Conservation (phyloP, 306 rosid species). For the Vigna nakashimae region DNA sequence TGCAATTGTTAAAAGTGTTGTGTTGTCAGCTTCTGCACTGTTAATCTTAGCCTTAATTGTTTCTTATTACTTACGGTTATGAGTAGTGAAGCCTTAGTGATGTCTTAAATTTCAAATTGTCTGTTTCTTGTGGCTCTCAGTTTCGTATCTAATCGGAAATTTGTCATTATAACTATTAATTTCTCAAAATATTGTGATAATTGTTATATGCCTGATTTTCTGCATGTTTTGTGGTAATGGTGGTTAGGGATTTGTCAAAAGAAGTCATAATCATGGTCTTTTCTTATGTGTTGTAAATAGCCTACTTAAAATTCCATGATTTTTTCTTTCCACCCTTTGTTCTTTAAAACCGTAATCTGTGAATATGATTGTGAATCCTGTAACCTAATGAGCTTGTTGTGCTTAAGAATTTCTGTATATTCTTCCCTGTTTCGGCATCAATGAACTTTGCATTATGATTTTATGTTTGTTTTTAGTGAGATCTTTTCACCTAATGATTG, state of each 20-base stretch:
- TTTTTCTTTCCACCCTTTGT: neutral
- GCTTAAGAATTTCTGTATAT: neutral
- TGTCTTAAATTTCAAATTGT: conserved; percentile 25
- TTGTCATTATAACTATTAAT: conserved; percentile 10
- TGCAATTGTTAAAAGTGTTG: conserved; percentile 32
- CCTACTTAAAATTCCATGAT: neutral
- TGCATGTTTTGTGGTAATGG: conserved; percentile 22
- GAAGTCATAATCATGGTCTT: conserved; percentile 16
- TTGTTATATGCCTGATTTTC: conserved; percentile 31
- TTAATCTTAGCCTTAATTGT: conserved; percentile 18
- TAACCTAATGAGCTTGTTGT: conserved; percentile 12
- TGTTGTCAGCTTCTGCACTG: conserved; percentile 22
- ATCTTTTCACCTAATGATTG: neutral
- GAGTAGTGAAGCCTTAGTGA: neutral
- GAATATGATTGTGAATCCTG: conserved; percentile 10
- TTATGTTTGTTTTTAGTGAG: conserved; percentile 13
- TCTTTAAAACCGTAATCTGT: neutral
- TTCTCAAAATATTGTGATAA: conserved; percentile 29
- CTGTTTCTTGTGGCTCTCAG: conserved; percentile 11
- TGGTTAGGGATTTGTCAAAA: conserved; percentile 40
- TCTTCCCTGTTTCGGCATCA: conserved; percentile 16
- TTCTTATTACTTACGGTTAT: conserved; percentile 7
- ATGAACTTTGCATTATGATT: conserved; percentile 23
- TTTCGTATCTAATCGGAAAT: conserved; percentile 36
- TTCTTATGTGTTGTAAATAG: neutral